Conservation (phyloP, 2,329 filamentous ascomycete genomes). For the Verticillium albo-atrum region DNA sequence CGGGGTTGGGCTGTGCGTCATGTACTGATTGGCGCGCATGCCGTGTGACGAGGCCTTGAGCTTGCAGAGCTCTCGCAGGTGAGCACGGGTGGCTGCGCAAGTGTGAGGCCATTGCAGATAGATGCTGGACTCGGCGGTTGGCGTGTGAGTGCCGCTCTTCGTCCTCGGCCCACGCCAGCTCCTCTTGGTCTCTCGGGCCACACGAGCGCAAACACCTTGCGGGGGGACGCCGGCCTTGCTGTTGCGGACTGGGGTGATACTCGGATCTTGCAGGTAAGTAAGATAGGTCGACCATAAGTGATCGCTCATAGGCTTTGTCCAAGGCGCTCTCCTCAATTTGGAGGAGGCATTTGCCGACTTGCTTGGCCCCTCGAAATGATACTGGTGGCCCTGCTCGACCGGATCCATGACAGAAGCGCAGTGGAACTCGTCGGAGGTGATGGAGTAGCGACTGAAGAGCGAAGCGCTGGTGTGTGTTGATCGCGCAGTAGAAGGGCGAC, state of each 20-base stretch:
- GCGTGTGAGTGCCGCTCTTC: constrained; percentile 52
- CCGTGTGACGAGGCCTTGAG: constrained; percentile 41
- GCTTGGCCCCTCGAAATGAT: not conserved
- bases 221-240: constrained; percentile 61
- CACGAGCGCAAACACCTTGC: constrained; percentile 58
- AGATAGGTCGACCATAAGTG: constrained; percentile 64
- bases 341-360: not conserved
- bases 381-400: not conserved
- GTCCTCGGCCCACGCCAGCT: constrained; percentile 61
- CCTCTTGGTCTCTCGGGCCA: constrained; percentile 60
- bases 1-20: constrained; percentile 51
- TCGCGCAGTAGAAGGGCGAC: constrained; percentile 54
- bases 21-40: constrained; percentile 38
- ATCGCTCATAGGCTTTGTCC: constrained; percentile 61
- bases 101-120: constrained; percentile 63
- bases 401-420: constrained; percentile 29
- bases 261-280: constrained; percentile 62
- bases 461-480: constrained; percentile 56
- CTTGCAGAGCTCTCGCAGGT: constrained; percentile 60
- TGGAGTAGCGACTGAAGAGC: constrained; percentile 52
- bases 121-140: constrained; percentile 43
- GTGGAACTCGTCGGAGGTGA: constrained; percentile 51
- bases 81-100: constrained; percentile 55
- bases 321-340: constrained; percentile 47
- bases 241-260: constrained; percentile 61